Evolutionary conservation across 495 filamentous ascomycete species (phyloP).

Genomic region (Lepraria neglecta): DNA sequence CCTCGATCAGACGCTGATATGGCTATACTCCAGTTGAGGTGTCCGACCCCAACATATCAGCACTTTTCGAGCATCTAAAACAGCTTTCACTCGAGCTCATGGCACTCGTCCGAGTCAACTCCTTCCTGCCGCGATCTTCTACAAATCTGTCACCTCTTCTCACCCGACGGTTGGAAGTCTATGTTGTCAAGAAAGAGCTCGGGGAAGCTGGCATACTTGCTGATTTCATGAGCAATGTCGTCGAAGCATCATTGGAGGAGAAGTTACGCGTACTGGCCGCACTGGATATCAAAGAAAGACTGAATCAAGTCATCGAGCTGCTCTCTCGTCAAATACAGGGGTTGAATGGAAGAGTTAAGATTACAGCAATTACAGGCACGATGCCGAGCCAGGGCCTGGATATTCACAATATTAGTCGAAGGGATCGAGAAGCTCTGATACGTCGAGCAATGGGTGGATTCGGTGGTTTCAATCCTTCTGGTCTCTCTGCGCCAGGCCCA

Average conservation of each 20-base stretch:
- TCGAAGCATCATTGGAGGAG: slow-evolving; percentile 79
- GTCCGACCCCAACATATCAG: slow-evolving; percentile 52
- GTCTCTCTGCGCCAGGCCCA: slow-evolving; percentile 37
- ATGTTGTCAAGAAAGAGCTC: slow-evolving; percentile 70
- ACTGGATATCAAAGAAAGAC: slow-evolving; percentile 65
- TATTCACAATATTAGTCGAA: slow-evolving; percentile 45
- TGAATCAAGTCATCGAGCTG: slow-evolving; percentile 73
- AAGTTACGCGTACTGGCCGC: slow-evolving; percentile 77
- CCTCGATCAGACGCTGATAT: slow-evolving; percentile 21
- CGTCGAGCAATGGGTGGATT: slow-evolving; percentile 45
- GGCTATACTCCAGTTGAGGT: slow-evolving; percentile 35
- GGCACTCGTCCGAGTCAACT: slow-evolving; percentile 67
- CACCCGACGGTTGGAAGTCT: slow-evolving; percentile 74
- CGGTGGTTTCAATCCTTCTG: slow-evolving; percentile 47
- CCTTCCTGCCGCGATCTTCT: slow-evolving; percentile 58
- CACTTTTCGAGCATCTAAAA: slow-evolving; percentile 73
- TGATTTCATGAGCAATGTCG: slow-evolving; percentile 91
- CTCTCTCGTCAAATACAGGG: slow-evolving; percentile 69
- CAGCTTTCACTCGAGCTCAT: slow-evolving; percentile 76
- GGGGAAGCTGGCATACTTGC: slow-evolving; percentile 80
- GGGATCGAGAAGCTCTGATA: slow-evolving; percentile 49
- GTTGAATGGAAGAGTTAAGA: slow-evolving; percentile 75
- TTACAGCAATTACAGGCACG: slow-evolving; percentile 61
- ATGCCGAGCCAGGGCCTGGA: slow-evolving; percentile 51
- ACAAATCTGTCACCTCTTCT: slow-evolving; percentile 72